A percentile compares a stretch with the other conserved stretches of the same genome.
phyloP scores from a whole-genome alignment of 768 basidiomycete genomes.

The Neoboletus subvelutipes region DNA sequence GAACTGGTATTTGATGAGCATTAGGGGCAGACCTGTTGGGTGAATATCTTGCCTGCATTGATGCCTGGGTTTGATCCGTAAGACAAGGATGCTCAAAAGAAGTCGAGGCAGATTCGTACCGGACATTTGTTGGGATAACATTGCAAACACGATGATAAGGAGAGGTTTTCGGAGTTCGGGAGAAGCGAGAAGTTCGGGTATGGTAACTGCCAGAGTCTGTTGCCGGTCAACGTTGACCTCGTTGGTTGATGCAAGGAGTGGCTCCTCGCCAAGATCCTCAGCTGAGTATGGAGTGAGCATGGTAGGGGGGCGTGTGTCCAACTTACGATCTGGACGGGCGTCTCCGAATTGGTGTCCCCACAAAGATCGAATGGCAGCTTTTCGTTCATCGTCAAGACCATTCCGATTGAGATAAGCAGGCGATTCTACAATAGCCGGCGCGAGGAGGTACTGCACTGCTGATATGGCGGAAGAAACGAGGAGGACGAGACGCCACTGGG shows the following conservation, averaged over 20 bases:
- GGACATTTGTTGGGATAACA: constrained; percentile 78
- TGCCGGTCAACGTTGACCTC: constrained; percentile 19
- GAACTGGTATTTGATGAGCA: constrained; percentile 44
- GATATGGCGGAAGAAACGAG: constrained; percentile 59
- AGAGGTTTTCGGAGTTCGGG: constrained; percentile 62
- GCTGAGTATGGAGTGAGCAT: constrained; percentile 16
- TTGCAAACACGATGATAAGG: constrained; percentile 63
- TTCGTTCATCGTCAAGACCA: constrained; percentile 50
- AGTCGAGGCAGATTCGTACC: constrained; percentile 39
- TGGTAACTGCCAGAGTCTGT: constrained; percentile 41
- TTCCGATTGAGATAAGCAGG: constrained; percentile 62
- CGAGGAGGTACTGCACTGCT: constrained; percentile 53
- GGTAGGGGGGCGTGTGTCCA: not conserved
- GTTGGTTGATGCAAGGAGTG: constrained; percentile 22
- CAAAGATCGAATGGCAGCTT: constrained; percentile 43
- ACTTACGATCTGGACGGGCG: constrained; percentile 28
- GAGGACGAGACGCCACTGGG: constrained; percentile 69
- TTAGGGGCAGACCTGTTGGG: not conserved
- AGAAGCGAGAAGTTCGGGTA: constrained; percentile 51
- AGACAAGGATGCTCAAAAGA: constrained; percentile 1
- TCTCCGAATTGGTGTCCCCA: constrained; percentile 47
- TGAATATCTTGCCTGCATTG: constrained; percentile 57
- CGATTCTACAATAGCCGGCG: constrained; percentile 62
- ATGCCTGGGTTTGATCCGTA: constrained; percentile 48
- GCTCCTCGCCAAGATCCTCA: constrained; percentile 28